Evolutionary conservation across 768 basidiomycete species (phyloP).

Genomic region (Daedalea quercina): DNA sequence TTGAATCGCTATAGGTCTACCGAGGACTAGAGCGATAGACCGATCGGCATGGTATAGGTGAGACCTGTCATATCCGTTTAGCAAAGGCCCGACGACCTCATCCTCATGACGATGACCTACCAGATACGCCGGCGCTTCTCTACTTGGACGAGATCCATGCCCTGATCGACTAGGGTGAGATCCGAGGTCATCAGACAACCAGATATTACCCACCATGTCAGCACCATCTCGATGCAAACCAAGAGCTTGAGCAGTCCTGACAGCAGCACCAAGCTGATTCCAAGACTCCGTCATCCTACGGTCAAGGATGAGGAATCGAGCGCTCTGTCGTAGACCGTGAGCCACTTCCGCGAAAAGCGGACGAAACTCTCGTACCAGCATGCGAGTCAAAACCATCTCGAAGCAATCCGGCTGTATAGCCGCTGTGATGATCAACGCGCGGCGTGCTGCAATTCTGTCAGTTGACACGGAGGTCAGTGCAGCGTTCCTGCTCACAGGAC

Average conservation of each 20-base stretch:
- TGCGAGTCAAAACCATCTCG: slow-evolving; percentile 87
- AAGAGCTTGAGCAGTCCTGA: slow-evolving; percentile 89
- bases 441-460: slow-evolving; percentile 50
- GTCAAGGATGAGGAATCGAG: slow-evolving; percentile 65
- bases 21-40: slow-evolving; percentile 86
- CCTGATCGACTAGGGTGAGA: slow-evolving; percentile 32
- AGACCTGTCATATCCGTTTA: slow-evolving; percentile 43
- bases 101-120: slow-evolving; percentile 32
- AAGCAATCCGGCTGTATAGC: slow-evolving; percentile 91
- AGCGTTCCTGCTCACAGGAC: slow-evolving; percentile 62
- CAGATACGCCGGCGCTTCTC: slow-evolving; percentile 91
- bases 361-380: slow-evolving; percentile 43
- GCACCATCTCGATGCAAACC: slow-evolving; percentile 88
- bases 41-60: slow-evolving; percentile 93
- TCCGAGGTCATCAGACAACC: neutral
- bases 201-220: slow-evolving; percentile 48
- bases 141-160: slow-evolving; percentile 66
- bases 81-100: neutral
- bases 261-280: slow-evolving; percentile 91
- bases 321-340: slow-evolving; percentile 36
- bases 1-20: slow-evolving; percentile 84
- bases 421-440: slow-evolving; percentile 84
- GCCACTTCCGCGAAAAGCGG: slow-evolving; percentile 6
- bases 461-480: slow-evolving; percentile 1
- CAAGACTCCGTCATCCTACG: slow-evolving; percentile 91